These are phyloP conservation scores for Puccinia sorghi DNA, from an alignment of 1,284 basidiomycete species.

Conservation along the genomic window DNA sequence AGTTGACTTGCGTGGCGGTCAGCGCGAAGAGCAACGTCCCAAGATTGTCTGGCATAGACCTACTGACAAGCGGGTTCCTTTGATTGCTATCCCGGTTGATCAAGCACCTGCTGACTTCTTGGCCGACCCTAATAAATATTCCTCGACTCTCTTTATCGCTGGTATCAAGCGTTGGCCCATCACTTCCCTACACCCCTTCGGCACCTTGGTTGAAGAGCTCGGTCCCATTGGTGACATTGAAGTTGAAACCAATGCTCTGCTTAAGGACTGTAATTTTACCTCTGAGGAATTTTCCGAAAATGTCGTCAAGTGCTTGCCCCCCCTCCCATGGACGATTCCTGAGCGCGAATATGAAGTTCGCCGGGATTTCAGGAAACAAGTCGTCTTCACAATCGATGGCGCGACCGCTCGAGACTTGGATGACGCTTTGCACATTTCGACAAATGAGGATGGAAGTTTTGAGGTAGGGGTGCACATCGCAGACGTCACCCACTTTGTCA, in stretches of 20 bases:
- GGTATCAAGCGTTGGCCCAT: slow-evolving; percentile 89
- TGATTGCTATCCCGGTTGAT: slow-evolving; percentile 95
- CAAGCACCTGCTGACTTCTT: slow-evolving; percentile 97
- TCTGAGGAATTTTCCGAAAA: slow-evolving; percentile 62
- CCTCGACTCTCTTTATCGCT: slow-evolving; percentile 88
- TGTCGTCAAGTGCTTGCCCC: slow-evolving; percentile 93
- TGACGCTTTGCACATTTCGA: slow-evolving; percentile 85
- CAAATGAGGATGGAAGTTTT: slow-evolving; percentile 84
- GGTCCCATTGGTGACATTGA: slow-evolving; percentile 98
- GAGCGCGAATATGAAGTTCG: slow-evolving; percentile 82
- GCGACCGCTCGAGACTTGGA: slow-evolving; percentile 86
- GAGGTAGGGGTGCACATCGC: slow-evolving; percentile 92
- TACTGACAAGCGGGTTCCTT: slow-evolving; percentile 96
- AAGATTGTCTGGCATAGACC: slow-evolving; percentile 99
- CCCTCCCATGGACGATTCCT: slow-evolving; percentile 90
- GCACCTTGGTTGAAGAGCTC: slow-evolving; percentile 94
- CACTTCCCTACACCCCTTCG: slow-evolving; percentile 98
- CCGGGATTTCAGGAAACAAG: slow-evolving; percentile 78
- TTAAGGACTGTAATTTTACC: slow-evolving; percentile 86
- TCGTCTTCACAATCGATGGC: slow-evolving; percentile 93
- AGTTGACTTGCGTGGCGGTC: slow-evolving; percentile 71
- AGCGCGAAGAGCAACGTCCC: slow-evolving; percentile 77
- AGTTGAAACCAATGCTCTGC: slow-evolving; percentile 92
- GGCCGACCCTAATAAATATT: slow-evolving; percentile 86
- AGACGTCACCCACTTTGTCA: slow-evolving; percentile 85